Base-by-base conservation (phyloP, 2,329 filamentous ascomycete species). In the Aspergillus brunneoviolaceus region DNA sequence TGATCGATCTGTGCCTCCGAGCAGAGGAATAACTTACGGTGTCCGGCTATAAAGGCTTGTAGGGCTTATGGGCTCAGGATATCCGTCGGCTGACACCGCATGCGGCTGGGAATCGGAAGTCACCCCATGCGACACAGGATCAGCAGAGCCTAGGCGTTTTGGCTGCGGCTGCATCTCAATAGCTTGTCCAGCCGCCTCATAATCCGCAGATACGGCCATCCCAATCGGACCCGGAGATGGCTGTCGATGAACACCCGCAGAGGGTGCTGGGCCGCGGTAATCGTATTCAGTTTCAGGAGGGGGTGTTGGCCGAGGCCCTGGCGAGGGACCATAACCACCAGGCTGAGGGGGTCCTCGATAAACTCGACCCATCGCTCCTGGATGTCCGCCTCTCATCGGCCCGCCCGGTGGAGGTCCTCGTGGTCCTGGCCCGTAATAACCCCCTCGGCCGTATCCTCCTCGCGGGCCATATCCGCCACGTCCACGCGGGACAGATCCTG, bases 141-240 rank as follows among this genome's bases (percentile, higher is more conserved):
- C 68, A 25, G 64, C 55, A 3, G 60, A 58, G 16, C 65, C 65
- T 25, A 65, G 59, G 57, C 80, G 82, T 45, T 82, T 82, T n/a
- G 81, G 80, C n/a, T 82, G 80, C 35, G 88, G 87, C 72, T 93
- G 89, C 90, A 96, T 93, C 73, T 95, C 92, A 56, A 92, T 84
- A 2, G 89, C 87, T 69, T 89, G 88, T 10, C 87, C 87, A 12
- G 87, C 79, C 14, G 76, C 70, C 42, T 70, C 71, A 14, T 68
- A 68, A 27, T 78, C 76, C 25, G 75, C 73, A 12, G 72, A 72
- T 7, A 73, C 59, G 2, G 72, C 71, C 72, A 75, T 75, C 49
- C 69, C 72, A 60, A 73, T 71, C 2, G 71, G 68, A 5, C 69
- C 69, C 1, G 72, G 72, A 16, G 74, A 74, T 10, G 70, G 72